A percentile compares a stretch with the other conserved stretches of the same genome.
Evolutionary conservation across 2,329 filamentous ascomycete genomes (phyloP).

Genomic region (Epichloe sp.): DNA sequence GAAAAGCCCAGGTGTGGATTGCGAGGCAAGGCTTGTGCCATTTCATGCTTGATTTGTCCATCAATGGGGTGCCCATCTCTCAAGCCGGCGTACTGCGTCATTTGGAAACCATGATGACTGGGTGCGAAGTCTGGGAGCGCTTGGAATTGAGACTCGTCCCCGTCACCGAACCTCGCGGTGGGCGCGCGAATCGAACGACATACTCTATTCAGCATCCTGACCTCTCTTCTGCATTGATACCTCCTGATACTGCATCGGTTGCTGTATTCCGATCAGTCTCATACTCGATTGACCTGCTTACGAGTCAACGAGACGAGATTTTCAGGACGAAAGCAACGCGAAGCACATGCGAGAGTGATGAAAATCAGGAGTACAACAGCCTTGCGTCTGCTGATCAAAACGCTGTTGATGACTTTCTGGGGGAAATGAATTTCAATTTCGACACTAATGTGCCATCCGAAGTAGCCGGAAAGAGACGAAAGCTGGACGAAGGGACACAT

Average conservation of each 20-base stretch:
- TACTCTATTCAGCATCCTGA: constrained; percentile 26
- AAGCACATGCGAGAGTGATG: neutral
- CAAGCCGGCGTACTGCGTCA: constrained; percentile 5
- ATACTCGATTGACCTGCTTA: constrained; percentile 14
- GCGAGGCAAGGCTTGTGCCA: constrained; percentile 17
- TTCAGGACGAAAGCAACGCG: neutral
- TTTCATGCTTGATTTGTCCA: constrained; percentile 15
- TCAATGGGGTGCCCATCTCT: constrained; percentile 9
- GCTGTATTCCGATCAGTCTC: constrained; percentile 15
- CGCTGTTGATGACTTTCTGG: constrained; percentile 18
- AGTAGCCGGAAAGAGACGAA: neutral
- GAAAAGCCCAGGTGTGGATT: constrained; percentile 19
- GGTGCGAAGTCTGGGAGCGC: constrained; percentile 18
- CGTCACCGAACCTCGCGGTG: constrained; percentile 1
- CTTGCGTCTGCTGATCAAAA: constrained; percentile 13
- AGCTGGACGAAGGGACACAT: neutral
- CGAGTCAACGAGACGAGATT: neutral
- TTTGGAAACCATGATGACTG: constrained; percentile 11
- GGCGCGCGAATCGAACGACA: constrained; percentile 10
- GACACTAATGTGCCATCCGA: neutral
- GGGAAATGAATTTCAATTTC: constrained; percentile 9
- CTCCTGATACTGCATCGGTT: constrained; percentile 14
- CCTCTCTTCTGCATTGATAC: constrained; percentile 17
- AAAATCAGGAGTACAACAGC: constrained; percentile 7
- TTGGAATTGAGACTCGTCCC: constrained; percentile 17